Conservation (phyloP, 2,329 filamentous ascomycete genomes). For the Cladosporium sp. region DNA sequence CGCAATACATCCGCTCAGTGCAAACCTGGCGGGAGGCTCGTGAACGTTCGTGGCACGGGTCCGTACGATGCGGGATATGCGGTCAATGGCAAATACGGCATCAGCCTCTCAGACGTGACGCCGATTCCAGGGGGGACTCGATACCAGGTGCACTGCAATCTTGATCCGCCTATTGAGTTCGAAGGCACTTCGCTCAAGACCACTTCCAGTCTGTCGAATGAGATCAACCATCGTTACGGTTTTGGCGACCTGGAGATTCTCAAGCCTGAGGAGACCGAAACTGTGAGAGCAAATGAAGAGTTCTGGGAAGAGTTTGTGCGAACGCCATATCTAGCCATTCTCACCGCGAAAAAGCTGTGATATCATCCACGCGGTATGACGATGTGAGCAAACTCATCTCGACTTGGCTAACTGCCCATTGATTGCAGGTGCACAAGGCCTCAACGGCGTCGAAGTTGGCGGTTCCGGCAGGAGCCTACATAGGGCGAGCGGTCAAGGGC, state of each 20-base stretch:
- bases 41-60: slow-evolving; percentile 13
- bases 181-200: slow-evolving; percentile 10
- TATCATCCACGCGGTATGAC: too few relatives aligned
- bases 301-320: slow-evolving; percentile 18
- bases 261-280: slow-evolving; percentile 8
- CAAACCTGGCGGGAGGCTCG: slow-evolving; percentile 17
- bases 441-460: too few relatives aligned
- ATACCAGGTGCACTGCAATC: slow-evolving; percentile 9
- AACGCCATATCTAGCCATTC: slow-evolving; percentile 16
- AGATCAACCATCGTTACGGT: slow-evolving; percentile 14
- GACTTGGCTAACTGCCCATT: too few relatives aligned
- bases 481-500: too few relatives aligned
- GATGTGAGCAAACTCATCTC: too few relatives aligned
- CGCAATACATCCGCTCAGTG: slow-evolving; percentile 15
- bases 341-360: slow-evolving; percentile 12
- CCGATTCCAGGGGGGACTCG: slow-evolving; percentile 14
- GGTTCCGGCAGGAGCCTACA: too few relatives aligned
- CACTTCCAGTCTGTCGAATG: slow-evolving; percentile 12
- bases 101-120: slow-evolving; percentile 11
- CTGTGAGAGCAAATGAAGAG: slow-evolving; percentile 9
- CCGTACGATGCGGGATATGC: slow-evolving; percentile 1
- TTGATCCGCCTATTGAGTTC: slow-evolving; percentile 14
- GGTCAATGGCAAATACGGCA: slow-evolving; percentile 15
- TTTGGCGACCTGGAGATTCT: slow-evolving; percentile 10
- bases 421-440: too few relatives aligned